Evolutionary conservation across 495 filamentous ascomycete genomes (phyloP), one percentile per base, ranked within the genome.

Genomic region (Astrothelium subdiscretum): DNA sequence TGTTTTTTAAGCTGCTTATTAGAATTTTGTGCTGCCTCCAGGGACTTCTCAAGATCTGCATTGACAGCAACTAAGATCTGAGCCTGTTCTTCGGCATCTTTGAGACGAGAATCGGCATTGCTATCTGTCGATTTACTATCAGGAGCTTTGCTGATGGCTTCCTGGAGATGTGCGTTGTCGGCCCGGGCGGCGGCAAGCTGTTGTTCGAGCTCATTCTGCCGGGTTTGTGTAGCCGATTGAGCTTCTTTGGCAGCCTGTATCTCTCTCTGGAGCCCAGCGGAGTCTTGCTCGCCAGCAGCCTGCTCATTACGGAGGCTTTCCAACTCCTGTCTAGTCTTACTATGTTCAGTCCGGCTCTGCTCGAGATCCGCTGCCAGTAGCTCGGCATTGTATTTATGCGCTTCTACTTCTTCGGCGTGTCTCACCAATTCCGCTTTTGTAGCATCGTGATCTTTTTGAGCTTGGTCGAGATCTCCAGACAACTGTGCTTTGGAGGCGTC

Each of bases 1-100:
- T 54, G 48, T 51, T 58, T 62, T 43, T 62, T 62, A 24, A 62
- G 57, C 43, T 40, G 61, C 51, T 62, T 62, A 38, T 62, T 57
- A 32, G 32, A 43, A 51, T 40, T 62, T 29, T 54, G 48, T 15
- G 48, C 48, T 54, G 48, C 48, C 20, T 54, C 48, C 8, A 54
- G 24, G 20, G 48, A 54, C 15, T 54, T 54, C 24, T 54, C 48
- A 54, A 54, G 48, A 29, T 54, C 48, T 27, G 48, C 24, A 54
- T 54, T 54, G 48, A 54, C 48, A 8, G 26, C 48, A 20, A 54
- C 12, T 5, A 54, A 24, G 24, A 54, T 54, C 29, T 54, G 48
- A 8, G 48, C 8, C 20, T 54, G 48, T 24, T 54, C 48, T 54
- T 54, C 48, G 24, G 48, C 48, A 11, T 54, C 48, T 54, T 15